Percentiles rank a stretch among this genome's conserved stretches.
phyloP scores from a whole-genome alignment of 164 flowering plant genomes.

The Berberis vulgaris region DNA sequence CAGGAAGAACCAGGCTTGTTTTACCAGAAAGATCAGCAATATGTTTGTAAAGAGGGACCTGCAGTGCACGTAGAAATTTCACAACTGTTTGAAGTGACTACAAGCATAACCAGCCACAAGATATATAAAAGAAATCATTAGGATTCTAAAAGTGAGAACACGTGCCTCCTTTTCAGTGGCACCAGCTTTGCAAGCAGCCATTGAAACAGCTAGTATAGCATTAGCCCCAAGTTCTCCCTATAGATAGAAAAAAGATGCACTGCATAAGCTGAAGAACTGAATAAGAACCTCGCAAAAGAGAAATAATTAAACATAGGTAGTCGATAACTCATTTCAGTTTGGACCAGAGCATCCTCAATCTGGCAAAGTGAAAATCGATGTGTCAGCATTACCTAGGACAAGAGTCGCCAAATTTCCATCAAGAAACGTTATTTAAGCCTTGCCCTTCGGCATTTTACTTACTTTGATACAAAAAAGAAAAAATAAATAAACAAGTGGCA shows the following conservation, averaged over 20 bases:
- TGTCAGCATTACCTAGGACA: too few species aligned
- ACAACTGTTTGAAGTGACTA: conserved; percentile 1
- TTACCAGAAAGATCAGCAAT: conserved; percentile 81
- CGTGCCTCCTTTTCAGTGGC: conserved; percentile 97
- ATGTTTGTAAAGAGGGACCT: conserved; percentile 93
- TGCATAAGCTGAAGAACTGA: background rate
- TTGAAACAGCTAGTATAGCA: conserved; percentile 80
- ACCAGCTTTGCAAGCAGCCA: conserved; percentile 99
- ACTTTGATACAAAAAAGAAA: too few species aligned
- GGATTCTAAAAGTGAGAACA: conserved; percentile 2
- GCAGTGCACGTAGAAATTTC: conserved; percentile 10
- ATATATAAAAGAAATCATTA: background rate
- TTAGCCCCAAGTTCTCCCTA: conserved; percentile 85
- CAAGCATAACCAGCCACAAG: background rate
- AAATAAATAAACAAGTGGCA: too few species aligned
- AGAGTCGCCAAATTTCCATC: too few species aligned
- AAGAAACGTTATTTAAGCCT: too few species aligned
- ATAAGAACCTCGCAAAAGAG: too few species aligned
- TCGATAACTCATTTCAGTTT: too few species aligned
- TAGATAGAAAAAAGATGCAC: background rate
- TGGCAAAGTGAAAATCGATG: too few species aligned
- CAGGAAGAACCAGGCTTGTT: conserved; percentile 58
- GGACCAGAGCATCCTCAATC: too few species aligned
- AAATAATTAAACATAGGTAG: too few species aligned
- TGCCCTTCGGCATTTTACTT: too few species aligned